Evolutionary conservation across 2,329 filamentous ascomycete species (phyloP), one percentile per base, ranked within the genome.

Genomic region (Ascochyta fabae): DNA sequence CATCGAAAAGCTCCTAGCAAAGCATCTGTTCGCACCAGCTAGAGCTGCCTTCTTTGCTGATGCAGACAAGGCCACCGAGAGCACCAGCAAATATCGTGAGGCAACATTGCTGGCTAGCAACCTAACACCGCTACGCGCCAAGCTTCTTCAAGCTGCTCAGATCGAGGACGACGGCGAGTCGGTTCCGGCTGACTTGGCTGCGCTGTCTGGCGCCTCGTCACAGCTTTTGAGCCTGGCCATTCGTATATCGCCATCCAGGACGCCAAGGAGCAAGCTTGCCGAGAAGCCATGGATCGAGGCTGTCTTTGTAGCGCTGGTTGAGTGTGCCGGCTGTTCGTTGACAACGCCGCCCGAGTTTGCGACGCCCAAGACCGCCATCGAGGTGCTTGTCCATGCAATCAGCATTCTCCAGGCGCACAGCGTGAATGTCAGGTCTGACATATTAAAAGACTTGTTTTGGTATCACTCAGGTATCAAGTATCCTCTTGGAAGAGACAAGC

Each of bases 271-370:
- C 52, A 75, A 72, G 22, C 61, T 73, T 9, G 65, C 71, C 7
- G 79, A 81, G 56, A 69, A 66, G 35, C 74, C 79, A 4, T 82
- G 80, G 80, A 67, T 80, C 9, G 77, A 81, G 47, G 66, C 69
- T 12, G 64, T 77, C 8, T 77, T 80, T 43, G 52, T 67, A 6
- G 69, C 71, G 1, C 66, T 81, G 8, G 60, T 68, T 6, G 69
- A 75, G 44, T 78, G 74, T 57, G 61, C 64, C 42, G 67, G 66
- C 36, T 74, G 67, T 55, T 62, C 72, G 13, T 33, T 73, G 35
- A 54, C 57, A n/a, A 38, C 60, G 16, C 62, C 66, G 6, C 65
- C 68, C 6, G 57, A 65, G n/a, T 66, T 64, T 39, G 48, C 52
- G 13, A 64, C 65, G 13, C 49, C 61, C 6, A 46, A 47, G 19